Conservation (phyloP, 202 grass and related monocot species). For the Hordeum pubiflorum region DNA sequence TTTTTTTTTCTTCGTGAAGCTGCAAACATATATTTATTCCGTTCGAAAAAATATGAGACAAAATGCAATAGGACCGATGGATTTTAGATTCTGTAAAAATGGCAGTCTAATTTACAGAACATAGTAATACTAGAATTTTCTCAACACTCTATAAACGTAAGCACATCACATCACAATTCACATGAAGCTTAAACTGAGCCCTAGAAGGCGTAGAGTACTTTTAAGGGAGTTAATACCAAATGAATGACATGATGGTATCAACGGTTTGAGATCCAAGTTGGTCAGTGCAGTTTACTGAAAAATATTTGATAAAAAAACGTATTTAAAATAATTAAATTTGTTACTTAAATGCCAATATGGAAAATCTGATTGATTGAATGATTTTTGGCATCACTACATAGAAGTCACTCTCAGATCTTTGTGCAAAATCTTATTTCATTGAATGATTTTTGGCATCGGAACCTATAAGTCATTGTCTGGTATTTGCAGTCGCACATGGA, state of each 20-base stretch:
- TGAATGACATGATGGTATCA: not conserved
- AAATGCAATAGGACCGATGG: not conserved
- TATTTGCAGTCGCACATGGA: not conserved
- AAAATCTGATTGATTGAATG: not conserved
- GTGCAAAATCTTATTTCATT: not conserved
- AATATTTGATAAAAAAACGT: too few relatives aligned
- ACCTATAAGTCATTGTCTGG: not conserved
- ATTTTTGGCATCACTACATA: not conserved
- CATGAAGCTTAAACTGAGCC: not conserved
- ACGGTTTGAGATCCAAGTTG: not conserved
- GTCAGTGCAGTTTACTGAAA: not conserved
- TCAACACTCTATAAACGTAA: not conserved
- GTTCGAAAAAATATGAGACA: not conserved
- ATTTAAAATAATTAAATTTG: not conserved
- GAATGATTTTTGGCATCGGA: not conserved
- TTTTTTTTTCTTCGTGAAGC: not conserved
- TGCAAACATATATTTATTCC: not conserved
- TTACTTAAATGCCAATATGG: not conserved
- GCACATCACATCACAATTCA: not conserved
- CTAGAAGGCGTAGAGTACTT: not conserved
- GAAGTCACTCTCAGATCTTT: not conserved
- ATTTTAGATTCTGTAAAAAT: not conserved
- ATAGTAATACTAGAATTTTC: not conserved
- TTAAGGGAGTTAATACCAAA: not conserved
- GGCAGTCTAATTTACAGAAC: not conserved